phyloP scores from a whole-genome alignment of 129 eudicot genomes.

The Lactuca sativa region DNA sequence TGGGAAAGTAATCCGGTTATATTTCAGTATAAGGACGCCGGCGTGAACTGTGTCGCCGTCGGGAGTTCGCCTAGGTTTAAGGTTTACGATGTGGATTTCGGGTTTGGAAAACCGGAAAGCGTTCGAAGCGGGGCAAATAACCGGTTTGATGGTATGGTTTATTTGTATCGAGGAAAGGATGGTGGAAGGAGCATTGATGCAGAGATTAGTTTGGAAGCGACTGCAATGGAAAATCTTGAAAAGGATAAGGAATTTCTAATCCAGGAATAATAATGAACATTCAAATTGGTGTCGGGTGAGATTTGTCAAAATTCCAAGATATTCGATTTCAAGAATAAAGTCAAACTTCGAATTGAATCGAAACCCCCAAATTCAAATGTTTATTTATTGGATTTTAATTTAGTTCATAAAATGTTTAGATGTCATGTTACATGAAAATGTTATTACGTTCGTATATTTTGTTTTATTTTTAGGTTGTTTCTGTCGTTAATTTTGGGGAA shows the following conservation, averaged over 20 bases:
- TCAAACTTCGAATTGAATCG: background rate
- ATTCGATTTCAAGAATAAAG: conserved; percentile 10
- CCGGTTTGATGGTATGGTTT: conserved; percentile 97
- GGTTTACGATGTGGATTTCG: conserved; percentile 91
- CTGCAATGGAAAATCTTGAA: conserved; percentile 86
- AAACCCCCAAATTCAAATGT: background rate
- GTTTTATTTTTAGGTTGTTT: background rate
- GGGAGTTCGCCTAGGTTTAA: conserved; percentile 96
- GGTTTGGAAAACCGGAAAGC: conserved; percentile 85
- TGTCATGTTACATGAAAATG: background rate
- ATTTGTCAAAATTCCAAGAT: background rate
- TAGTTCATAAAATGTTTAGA: background rate
- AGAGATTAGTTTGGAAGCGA: conserved; percentile 87
- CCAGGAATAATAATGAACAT: conserved; percentile 6
- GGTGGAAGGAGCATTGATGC: conserved; percentile 90
- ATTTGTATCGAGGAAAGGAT: conserved; percentile 73
- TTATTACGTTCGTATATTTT: conserved; percentile 2
- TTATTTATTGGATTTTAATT: conserved; percentile 8
- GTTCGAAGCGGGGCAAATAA: conserved; percentile 93
- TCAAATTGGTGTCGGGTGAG: background rate
- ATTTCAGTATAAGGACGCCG: conserved; percentile 90
- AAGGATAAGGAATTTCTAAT: conserved; percentile 75
- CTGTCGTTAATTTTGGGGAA: background rate
- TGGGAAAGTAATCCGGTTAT: conserved; percentile 86
- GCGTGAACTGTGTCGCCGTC: conserved; percentile 93